A percentile compares a stretch with the other conserved stretches of the same genome.
Evolutionary conservation across 805 yeast genomes (phyloP).

Genomic region (Myxozyma melibiosi): DNA sequence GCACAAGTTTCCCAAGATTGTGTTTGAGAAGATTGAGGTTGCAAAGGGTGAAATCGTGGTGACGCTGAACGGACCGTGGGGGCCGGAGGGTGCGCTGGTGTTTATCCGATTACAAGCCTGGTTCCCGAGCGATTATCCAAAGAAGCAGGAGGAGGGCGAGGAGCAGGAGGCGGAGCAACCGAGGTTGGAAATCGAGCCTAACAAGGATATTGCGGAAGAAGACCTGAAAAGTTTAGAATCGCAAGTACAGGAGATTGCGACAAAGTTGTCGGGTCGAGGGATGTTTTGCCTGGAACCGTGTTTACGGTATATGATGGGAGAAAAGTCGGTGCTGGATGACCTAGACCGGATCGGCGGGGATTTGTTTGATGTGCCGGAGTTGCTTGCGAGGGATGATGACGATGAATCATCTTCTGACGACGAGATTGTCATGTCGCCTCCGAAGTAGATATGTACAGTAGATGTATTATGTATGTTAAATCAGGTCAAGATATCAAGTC

Average conservation of each 20-base stretch:
- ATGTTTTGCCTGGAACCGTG: slow-evolving; percentile 80
- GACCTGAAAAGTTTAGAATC: slow-evolving; percentile 55
- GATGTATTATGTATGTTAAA: neutral
- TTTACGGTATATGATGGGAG: slow-evolving; percentile 78
- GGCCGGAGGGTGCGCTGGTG: slow-evolving; percentile 46
- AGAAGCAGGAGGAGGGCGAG: slow-evolving; percentile 37
- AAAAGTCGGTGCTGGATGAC: slow-evolving; percentile 39
- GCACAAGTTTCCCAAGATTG: slow-evolving; percentile 81
- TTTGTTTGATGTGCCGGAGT: neutral
- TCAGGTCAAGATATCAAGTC: too few species aligned
- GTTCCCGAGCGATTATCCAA: slow-evolving; percentile 77
- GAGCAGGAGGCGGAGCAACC: slow-evolving; percentile 43
- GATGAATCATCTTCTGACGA: slow-evolving; percentile 22
- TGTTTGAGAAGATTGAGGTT: slow-evolving; percentile 85
- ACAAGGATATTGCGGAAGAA: slow-evolving; percentile 61
- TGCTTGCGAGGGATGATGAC: slow-evolving; percentile 11
- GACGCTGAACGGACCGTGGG: slow-evolving; percentile 82
- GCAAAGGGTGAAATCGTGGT: slow-evolving; percentile 78
- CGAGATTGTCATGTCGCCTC: slow-evolving; percentile 21
- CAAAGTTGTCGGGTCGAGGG: slow-evolving; percentile 56
- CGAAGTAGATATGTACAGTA: neutral
- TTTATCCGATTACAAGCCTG: slow-evolving; percentile 70
- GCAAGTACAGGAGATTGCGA: slow-evolving; percentile 58
- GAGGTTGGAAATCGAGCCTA: slow-evolving; percentile 71
- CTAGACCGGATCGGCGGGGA: neutral